Evolutionary conservation across 768 basidiomycete genomes (phyloP).

Genomic region (Mrakia frigida): DNA sequence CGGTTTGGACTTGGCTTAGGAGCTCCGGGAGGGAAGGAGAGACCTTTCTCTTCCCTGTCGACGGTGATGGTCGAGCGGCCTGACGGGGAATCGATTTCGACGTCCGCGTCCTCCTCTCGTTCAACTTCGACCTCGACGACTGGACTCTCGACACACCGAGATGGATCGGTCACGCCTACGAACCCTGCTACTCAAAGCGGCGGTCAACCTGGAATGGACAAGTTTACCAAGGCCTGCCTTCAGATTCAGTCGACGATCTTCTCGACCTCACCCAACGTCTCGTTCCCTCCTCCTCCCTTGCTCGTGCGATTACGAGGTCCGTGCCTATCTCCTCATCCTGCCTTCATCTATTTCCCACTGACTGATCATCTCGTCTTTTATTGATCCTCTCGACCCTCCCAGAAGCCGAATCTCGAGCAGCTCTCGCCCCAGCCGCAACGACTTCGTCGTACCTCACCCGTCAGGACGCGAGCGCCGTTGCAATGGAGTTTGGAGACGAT

Average conservation of each 20-base stretch:
- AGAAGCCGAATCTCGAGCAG: constrained; percentile 27
- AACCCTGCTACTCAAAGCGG: not conserved
- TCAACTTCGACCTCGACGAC: not conserved
- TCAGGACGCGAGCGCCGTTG: constrained; percentile 19
- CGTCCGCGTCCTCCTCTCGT: not conserved
- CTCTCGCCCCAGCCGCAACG: constrained; percentile 4
- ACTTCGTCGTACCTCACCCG: constrained; percentile 18
- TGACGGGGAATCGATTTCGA: not conserved
- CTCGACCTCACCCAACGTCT: constrained; percentile 20
- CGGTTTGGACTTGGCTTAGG: not conserved
- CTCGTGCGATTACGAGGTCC: constrained; percentile 21
- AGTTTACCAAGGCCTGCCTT: constrained; percentile 3
- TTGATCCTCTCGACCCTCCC: not conserved
- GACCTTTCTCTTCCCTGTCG: constrained; percentile 7
- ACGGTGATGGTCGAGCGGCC: constrained; percentile 17
- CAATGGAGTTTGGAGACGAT: constrained; percentile 1
- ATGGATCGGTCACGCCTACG: not conserved
- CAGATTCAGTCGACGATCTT: constrained; percentile 16
- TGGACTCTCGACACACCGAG: not conserved
- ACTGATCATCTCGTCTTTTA: not conserved
- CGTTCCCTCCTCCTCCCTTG: constrained; percentile 28
- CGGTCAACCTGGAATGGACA: not conserved
- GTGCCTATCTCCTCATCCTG: not conserved
- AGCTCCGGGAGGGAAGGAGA: not conserved
- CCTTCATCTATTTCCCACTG: not conserved